A percentile compares a stretch with the other conserved stretches of the same genome.
These are phyloP conservation scores for Apiosordaria backusii DNA, from an alignment of 495 filamentous ascomycete genomes.

Conservation along the genomic window DNA sequence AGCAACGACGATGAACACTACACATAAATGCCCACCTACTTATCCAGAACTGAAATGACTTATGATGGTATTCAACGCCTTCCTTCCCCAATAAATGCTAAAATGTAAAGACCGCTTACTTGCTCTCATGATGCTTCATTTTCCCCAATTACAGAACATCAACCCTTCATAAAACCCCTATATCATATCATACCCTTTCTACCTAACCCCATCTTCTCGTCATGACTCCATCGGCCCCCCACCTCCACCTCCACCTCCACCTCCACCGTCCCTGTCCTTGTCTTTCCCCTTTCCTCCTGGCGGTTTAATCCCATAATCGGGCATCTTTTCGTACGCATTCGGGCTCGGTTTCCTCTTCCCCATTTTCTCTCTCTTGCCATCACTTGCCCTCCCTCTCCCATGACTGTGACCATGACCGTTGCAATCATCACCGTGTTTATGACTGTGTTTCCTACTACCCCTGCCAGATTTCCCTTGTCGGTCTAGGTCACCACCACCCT, in stretches of 20 bases:
- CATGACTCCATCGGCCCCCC: background rate
- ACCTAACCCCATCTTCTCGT: too few relatives aligned
- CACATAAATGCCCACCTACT: too few relatives aligned
- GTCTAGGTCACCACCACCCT: slow-evolving; percentile 25
- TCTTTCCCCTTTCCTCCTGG: slow-evolving; percentile 27
- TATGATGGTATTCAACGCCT: too few relatives aligned
- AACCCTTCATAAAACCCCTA: too few relatives aligned
- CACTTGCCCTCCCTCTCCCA: slow-evolving; percentile 16
- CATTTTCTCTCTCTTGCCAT: slow-evolving; percentile 33
- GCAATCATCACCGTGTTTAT: slow-evolving; percentile 39
- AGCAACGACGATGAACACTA: too few relatives aligned
- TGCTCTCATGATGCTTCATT: too few relatives aligned
- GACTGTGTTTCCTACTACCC: slow-evolving; percentile 27
- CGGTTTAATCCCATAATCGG: slow-evolving; percentile 45
- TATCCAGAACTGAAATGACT: too few relatives aligned
- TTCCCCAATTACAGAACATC: too few relatives aligned
- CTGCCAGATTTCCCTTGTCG: slow-evolving; percentile 10
- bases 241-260: slow-evolving; percentile 7
- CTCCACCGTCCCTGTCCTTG: slow-evolving; percentile 11
- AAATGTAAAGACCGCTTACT: too few relatives aligned
- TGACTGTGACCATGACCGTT: slow-evolving; percentile 38
- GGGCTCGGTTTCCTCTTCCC: slow-evolving; percentile 65
- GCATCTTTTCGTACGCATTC: slow-evolving; percentile 95
- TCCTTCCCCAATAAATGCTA: too few relatives aligned
- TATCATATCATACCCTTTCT: too few relatives aligned